These are phyloP conservation scores for Phytophthora litchii DNA, from an alignment of 352 stramenopile genomes.

Conservation along the genomic window DNA sequence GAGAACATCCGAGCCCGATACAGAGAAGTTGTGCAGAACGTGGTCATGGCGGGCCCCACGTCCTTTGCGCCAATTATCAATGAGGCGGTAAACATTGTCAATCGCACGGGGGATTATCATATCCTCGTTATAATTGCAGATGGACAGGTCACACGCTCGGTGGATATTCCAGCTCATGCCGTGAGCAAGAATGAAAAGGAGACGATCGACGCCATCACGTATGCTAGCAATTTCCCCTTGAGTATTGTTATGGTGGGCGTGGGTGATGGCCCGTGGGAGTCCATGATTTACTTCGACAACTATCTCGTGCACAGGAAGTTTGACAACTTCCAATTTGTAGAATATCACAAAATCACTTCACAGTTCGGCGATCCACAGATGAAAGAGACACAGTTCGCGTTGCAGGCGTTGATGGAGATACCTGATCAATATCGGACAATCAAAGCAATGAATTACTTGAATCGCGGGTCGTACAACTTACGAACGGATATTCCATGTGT, in stretches of 20 bases:
- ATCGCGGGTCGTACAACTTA: slow-evolving; percentile 50
- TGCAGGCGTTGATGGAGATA: slow-evolving; percentile 88
- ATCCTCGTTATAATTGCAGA: slow-evolving; percentile 91
- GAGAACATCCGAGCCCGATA: slow-evolving; percentile 74
- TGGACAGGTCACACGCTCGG: slow-evolving; percentile 84
- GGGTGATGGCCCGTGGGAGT: slow-evolving; percentile 82
- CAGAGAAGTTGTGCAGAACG: slow-evolving; percentile 67
- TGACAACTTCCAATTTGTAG: slow-evolving; percentile 91
- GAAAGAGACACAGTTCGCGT: slow-evolving; percentile 73
- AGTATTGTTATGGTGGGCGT: slow-evolving; percentile 86
- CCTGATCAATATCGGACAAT: slow-evolving; percentile 83
- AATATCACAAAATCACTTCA: slow-evolving; percentile 76
- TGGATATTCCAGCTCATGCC: slow-evolving; percentile 74
- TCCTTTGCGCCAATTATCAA: slow-evolving; percentile 90
- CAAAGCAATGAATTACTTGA: slow-evolving; percentile 72
- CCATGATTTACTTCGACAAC: slow-evolving; percentile 83
- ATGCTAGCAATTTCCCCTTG: slow-evolving; percentile 79
- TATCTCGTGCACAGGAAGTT: slow-evolving; percentile 80
- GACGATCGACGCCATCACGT: slow-evolving; percentile 86
- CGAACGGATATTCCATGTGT: slow-evolving; percentile 61
- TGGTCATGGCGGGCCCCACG: slow-evolving; percentile 83
- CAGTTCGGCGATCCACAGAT: slow-evolving; percentile 51
- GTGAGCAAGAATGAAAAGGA: slow-evolving; percentile 89
- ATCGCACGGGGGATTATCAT: slow-evolving; percentile 78
- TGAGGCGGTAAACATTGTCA: slow-evolving; percentile 81